These are phyloP conservation scores for Candida albicans DNA, from an alignment of 1,139 yeast genomes.

Conservation along the genomic window DNA sequence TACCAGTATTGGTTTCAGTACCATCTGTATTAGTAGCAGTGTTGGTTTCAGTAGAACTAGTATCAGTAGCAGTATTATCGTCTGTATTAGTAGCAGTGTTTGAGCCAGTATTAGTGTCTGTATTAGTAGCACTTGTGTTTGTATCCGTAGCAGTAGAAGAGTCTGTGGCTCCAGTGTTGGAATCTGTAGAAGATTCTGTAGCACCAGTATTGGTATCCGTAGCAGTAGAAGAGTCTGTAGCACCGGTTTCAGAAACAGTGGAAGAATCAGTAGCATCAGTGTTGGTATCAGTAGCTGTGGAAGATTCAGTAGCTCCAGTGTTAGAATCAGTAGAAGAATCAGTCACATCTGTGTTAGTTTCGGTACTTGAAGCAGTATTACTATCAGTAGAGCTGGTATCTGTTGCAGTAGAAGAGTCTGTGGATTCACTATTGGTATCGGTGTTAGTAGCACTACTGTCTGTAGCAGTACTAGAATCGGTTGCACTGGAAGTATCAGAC, in stretches of 20 bases:
- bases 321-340: constrained; percentile 1
- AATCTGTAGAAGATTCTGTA: not conserved
- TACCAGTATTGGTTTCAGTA: constrained; percentile 1
- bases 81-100: not conserved
- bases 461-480: constrained; percentile 1
- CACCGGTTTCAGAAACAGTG: constrained; percentile 1
- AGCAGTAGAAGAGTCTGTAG: constrained; percentile 1
- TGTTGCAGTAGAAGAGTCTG: constrained; percentile 5
- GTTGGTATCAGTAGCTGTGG: not conserved
- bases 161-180: not conserved
- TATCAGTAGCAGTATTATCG: not conserved
- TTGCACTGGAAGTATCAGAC: not conserved
- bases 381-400: not conserved
- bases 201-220: not conserved
- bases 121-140: not conserved
- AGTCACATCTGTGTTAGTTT: constrained; percentile 2
- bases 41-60: constrained; percentile 1
- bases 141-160: constrained; percentile 3
- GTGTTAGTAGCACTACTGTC: constrained; percentile 1
- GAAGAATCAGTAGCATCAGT: constrained; percentile 1
- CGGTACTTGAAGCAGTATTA: constrained; percentile 1
- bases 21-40: constrained; percentile 5
- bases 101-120: constrained; percentile 4
- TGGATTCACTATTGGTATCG: constrained; percentile 2
- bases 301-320: constrained; percentile 3